Evolutionary conservation across 208 protist species (phyloP).

Genomic region (Tritrichomonas foetus): DNA sequence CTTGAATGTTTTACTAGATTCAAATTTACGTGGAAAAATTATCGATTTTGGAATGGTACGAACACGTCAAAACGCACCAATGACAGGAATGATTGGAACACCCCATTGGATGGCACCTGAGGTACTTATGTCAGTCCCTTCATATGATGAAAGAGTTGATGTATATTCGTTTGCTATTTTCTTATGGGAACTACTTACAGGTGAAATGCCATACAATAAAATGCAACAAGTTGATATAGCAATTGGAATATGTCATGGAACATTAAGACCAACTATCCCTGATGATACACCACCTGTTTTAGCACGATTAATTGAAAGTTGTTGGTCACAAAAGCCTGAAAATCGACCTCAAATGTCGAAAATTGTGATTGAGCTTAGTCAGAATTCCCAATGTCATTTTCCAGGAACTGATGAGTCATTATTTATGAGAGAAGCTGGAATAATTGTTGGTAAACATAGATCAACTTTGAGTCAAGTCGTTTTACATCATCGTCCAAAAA

Average conservation of each 20-base stretch:
- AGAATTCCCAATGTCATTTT: not conserved
- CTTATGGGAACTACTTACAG: constrained; percentile 58
- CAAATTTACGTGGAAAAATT: not conserved
- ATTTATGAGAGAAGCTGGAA: not conserved
- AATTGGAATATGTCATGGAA: not conserved
- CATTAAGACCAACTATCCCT: not conserved
- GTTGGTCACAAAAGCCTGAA: not conserved
- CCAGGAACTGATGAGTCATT: not conserved
- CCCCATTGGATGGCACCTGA: constrained; percentile 30
- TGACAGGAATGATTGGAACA: constrained; percentile 41
- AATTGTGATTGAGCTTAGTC: not conserved
- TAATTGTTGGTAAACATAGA: too few relatives aligned
- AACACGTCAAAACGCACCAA: not conserved
- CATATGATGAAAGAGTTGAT: constrained; percentile 54
- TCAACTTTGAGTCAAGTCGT: too few relatives aligned
- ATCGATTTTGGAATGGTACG: constrained; percentile 20
- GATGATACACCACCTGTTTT: not conserved
- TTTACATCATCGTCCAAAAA: too few relatives aligned
- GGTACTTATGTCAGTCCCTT: not conserved
- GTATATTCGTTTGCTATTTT: constrained; percentile 59
- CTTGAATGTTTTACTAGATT: constrained; percentile 52
- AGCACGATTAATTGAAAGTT: not conserved
- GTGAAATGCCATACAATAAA: constrained; percentile 43
- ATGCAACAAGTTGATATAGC: not conserved
- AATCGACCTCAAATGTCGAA: not conserved